Conservation (phyloP, 1,284 basidiomycete genomes). For the Trichosporon ovoides region DNA sequence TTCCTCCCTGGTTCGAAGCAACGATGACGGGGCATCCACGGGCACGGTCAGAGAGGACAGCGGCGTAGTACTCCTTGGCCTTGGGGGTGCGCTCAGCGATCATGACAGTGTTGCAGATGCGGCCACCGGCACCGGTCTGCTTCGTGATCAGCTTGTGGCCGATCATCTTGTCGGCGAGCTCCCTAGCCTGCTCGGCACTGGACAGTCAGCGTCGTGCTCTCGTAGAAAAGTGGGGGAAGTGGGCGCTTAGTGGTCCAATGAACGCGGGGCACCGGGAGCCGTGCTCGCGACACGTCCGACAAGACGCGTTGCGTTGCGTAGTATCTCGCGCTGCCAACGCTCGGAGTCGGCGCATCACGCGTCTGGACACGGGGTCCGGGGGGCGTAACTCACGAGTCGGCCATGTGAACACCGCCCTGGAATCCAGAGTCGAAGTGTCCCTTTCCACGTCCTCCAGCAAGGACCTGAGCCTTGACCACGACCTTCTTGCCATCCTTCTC, state of each 20-base stretch:
- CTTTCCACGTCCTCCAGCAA: conserved; percentile 97
- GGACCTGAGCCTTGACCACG: conserved; percentile 95
- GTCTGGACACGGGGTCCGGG: too few relatives aligned
- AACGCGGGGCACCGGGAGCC: background rate
- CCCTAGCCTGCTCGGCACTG: conserved; percentile 83
- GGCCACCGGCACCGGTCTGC: conserved; percentile 89
- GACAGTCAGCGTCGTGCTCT: background rate
- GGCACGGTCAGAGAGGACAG: conserved; percentile 91
- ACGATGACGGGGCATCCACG: conserved; percentile 88
- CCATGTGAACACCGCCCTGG: conserved; percentile 95
- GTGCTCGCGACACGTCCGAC: too few relatives aligned
- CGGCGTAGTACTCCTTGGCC: conserved; percentile 96
- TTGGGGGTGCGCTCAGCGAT: conserved; percentile 91
- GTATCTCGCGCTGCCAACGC: too few relatives aligned
- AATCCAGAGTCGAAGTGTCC: conserved; percentile 95
- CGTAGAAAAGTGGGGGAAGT: background rate
- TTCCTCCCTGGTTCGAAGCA: conserved; percentile 86
- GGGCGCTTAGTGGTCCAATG: conserved; percentile 1
- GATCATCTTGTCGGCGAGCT: conserved; percentile 88
- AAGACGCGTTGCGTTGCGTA: background rate
- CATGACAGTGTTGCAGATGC: conserved; percentile 98
- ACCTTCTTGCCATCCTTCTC: conserved; percentile 65
- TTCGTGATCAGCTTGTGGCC: conserved; percentile 96
- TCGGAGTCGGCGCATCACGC: too few relatives aligned
- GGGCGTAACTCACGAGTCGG: conserved; percentile 79